Evolutionary conservation across 139 green algal species (phyloP).

Genomic region (Choricystis sp.): DNA sequence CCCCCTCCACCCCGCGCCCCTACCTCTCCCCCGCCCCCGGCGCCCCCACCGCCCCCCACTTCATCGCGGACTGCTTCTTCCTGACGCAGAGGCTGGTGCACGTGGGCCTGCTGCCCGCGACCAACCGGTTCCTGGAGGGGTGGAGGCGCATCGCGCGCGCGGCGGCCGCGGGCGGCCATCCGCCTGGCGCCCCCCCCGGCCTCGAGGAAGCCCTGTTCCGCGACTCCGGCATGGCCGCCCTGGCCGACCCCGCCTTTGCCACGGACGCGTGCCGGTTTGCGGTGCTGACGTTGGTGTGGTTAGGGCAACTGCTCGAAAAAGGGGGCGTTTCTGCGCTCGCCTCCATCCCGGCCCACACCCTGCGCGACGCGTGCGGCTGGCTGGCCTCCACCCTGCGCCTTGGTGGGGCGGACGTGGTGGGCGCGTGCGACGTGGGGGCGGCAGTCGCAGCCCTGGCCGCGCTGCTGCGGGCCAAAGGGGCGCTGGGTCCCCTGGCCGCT

Average conservation of each 20-base stretch:
- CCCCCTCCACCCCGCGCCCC: neutral
- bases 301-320: constrained; percentile 17
- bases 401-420: constrained; percentile 18
- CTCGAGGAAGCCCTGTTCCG: constrained; percentile 25
- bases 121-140: constrained; percentile 7
- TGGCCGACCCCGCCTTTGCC: constrained; percentile 22
- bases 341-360: constrained; percentile 30
- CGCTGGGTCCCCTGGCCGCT: neutral
- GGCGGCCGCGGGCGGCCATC: too few relatives aligned
- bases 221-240: constrained; percentile 22
- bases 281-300: constrained; percentile 27
- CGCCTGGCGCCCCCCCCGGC: neutral
- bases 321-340: constrained; percentile 1
- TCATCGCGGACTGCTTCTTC: constrained; percentile 60
- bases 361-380: constrained; percentile 33
- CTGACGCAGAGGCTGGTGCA: constrained; percentile 35
- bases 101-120: constrained; percentile 30
- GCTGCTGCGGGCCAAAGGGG: constrained; percentile 25
- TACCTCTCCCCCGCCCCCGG: constrained; percentile 5
- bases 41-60: constrained; percentile 19
- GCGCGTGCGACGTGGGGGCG: constrained; percentile 11
- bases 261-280: constrained; percentile 22
- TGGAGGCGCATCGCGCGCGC: constrained; percentile 1
- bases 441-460: constrained; percentile 25
- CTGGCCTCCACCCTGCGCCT: constrained; percentile 30